Conservation (phyloP, 352 stramenopile species). For the Phytophthora foliorum region DNA sequence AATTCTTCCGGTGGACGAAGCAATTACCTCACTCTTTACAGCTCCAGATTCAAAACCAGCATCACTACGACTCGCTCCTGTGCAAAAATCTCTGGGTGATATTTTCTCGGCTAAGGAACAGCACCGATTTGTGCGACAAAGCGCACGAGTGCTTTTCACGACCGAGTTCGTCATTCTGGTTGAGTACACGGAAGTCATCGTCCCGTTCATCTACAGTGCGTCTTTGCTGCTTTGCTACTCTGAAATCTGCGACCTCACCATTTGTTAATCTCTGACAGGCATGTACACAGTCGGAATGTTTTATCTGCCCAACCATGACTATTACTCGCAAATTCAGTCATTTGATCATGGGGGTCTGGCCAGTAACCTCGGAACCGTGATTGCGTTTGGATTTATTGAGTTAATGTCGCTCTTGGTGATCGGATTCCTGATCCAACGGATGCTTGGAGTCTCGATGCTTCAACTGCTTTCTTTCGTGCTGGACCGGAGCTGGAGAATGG, state of each 20-base stretch:
- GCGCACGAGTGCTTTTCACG: slow-evolving; percentile 33
- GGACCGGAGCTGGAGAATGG: slow-evolving; percentile 35
- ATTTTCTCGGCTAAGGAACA: slow-evolving; percentile 15
- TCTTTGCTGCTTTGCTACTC: neutral
- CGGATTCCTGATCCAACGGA: slow-evolving; percentile 19
- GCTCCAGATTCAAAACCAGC: neutral
- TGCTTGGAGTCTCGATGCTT: slow-evolving; percentile 27
- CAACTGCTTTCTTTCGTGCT: slow-evolving; percentile 48
- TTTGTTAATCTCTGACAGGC: slow-evolving; percentile 11
- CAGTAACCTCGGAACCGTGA: slow-evolving; percentile 29
- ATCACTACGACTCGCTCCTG: neutral
- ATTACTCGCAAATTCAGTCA: slow-evolving; percentile 38
- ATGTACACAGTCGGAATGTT: slow-evolving; percentile 39
- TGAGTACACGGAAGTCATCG: slow-evolving; percentile 45
- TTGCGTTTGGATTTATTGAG: slow-evolving; percentile 37
- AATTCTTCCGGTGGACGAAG: slow-evolving; percentile 13
- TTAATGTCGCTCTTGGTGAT: slow-evolving; percentile 25
- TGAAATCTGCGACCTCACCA: neutral
- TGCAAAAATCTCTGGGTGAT: neutral
- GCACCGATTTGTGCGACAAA: slow-evolving; percentile 11
- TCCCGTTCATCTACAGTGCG: slow-evolving; percentile 42
- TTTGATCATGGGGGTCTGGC: slow-evolving; percentile 13
- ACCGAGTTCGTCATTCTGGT: slow-evolving; percentile 42
- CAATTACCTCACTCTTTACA: neutral
- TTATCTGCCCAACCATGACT: slow-evolving; percentile 35